A percentile compares a stretch with the other conserved stretches of the same genome.
phyloP scores from a whole-genome alignment of 164 flowering plant genomes.

The Vitis labrusca region DNA sequence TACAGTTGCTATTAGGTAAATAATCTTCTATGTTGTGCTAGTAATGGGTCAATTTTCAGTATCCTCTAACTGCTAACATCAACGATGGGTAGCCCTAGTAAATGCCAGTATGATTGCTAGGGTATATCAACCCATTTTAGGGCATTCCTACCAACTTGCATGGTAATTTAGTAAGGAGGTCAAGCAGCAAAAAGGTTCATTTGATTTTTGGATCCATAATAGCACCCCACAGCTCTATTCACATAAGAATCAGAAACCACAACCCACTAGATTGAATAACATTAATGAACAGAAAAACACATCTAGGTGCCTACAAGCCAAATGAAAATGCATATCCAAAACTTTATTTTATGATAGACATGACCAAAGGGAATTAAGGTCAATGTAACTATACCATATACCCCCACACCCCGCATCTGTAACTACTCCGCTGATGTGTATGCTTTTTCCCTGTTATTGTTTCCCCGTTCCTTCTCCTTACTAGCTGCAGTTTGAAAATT shows the following conservation, averaged over 20 bases:
- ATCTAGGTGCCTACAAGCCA: slow-evolving; percentile 9
- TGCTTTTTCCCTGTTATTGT: slow-evolving; percentile 9
- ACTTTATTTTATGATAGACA: slow-evolving; percentile 11
- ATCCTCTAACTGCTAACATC: too few relatives aligned
- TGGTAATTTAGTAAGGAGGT: not conserved
- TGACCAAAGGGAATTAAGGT: slow-evolving; percentile 5
- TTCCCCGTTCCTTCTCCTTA: slow-evolving; percentile 4
- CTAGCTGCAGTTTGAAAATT: slow-evolving; percentile 10
- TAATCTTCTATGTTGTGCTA: too few relatives aligned
- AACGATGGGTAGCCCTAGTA: not conserved
- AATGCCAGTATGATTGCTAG: not conserved
- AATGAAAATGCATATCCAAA: slow-evolving; percentile 9
- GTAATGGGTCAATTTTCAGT: too few relatives aligned
- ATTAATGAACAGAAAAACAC: too few relatives aligned
- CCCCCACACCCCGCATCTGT: slow-evolving; percentile 26
- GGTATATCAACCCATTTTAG: not conserved
- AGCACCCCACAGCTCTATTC: not conserved
- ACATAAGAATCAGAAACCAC: not conserved
- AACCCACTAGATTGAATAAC: slow-evolving; percentile 7
- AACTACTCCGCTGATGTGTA: slow-evolving; percentile 19
- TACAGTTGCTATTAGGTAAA: too few relatives aligned
- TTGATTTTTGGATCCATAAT: not conserved
- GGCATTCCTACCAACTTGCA: not conserved
- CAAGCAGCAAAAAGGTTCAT: not conserved
- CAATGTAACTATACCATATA: slow-evolving; percentile 34